Conservation (phyloP, 495 filamentous ascomycete genomes). For the Hypomontagnella submonticulosa region DNA sequence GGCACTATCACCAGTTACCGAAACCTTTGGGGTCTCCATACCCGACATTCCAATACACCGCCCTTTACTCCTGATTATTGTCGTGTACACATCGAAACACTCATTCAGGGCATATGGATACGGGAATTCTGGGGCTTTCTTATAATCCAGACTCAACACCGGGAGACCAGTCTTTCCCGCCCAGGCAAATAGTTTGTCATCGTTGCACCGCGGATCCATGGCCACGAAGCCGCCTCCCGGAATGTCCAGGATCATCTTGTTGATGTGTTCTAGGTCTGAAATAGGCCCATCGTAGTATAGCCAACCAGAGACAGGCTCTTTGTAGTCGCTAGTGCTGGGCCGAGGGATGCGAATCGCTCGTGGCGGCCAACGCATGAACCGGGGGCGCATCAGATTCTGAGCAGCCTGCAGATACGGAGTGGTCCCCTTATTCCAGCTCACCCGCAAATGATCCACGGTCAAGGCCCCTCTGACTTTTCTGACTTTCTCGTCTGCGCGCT, state of each 20-base stretch:
- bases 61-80: constrained; percentile 78
- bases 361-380: constrained; percentile 79
- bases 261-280: constrained; percentile 78
- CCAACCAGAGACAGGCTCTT: constrained; percentile 85
- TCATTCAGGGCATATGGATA: constrained; percentile 97
- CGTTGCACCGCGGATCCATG: constrained; percentile 89
- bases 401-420: constrained; percentile 83
- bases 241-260: constrained; percentile 85
- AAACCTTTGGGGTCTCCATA: constrained; percentile 72
- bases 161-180: constrained; percentile 85
- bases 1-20: constrained; percentile 91
- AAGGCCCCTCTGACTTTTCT: constrained; percentile 85
- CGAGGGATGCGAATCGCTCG: constrained; percentile 85
- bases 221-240: constrained; percentile 96
- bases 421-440: constrained; percentile 94
- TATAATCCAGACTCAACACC: constrained; percentile 90
- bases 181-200: constrained; percentile 93
- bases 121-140: constrained; percentile 92
- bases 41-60: constrained; percentile 88
- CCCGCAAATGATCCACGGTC: constrained; percentile 89
- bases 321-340: constrained; percentile 79
- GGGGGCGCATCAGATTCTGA: constrained; percentile 76
- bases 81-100: constrained; percentile 93
- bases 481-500: constrained; percentile 97
- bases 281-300: constrained; percentile 93